A percentile compares a stretch with the other conserved stretches of the same genome.
Evolutionary conservation across 352 stramenopile genomes (phyloP).

Genomic region (Phytophthora fragariae): DNA sequence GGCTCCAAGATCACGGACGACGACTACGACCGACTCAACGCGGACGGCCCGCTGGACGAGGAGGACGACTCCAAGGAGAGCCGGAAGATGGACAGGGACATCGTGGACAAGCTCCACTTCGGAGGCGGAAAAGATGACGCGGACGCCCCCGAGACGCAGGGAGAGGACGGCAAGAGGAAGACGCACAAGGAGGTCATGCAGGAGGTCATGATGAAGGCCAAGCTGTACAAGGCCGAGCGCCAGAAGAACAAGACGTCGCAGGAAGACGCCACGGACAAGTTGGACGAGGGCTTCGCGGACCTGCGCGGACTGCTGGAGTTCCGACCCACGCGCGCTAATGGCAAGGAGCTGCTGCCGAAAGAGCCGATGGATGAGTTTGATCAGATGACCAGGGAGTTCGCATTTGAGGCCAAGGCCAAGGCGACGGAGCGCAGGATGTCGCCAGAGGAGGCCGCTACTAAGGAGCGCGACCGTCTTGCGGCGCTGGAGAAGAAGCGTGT

Average conservation of each 20-base stretch:
- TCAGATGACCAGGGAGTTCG: conserved; percentile 78
- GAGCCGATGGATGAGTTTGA: conserved; percentile 89
- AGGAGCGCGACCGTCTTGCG: conserved; percentile 92
- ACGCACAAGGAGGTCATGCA: conserved; percentile 92
- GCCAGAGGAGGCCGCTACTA: conserved; percentile 93
- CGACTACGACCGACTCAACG: conserved; percentile 76
- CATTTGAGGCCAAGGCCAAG: conserved; percentile 93
- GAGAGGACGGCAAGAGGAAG: conserved; percentile 63
- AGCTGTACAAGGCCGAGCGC: conserved; percentile 89
- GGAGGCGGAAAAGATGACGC: conserved; percentile 56
- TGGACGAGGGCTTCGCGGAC: conserved; percentile 79
- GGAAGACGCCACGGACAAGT: conserved; percentile 76
- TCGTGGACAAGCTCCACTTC: conserved; percentile 90
- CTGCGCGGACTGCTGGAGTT: conserved; percentile 79
- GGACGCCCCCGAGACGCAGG: conserved; percentile 19
- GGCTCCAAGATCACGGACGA: conserved; percentile 78
- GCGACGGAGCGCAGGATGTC: conserved; percentile 95
- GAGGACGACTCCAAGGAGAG: conserved; percentile 81
- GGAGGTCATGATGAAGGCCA: conserved; percentile 93
- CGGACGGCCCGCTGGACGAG: conserved; percentile 57
- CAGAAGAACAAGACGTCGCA: conserved; percentile 89
- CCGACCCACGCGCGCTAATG: conserved; percentile 75
- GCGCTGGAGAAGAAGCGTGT: conserved; percentile 94
- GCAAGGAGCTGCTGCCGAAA: conserved; percentile 69
- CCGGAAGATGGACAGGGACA: conserved; percentile 76